phyloP scores from a whole-genome alignment of 2,329 filamentous ascomycete species.

The Zasmidium angulare region DNA sequence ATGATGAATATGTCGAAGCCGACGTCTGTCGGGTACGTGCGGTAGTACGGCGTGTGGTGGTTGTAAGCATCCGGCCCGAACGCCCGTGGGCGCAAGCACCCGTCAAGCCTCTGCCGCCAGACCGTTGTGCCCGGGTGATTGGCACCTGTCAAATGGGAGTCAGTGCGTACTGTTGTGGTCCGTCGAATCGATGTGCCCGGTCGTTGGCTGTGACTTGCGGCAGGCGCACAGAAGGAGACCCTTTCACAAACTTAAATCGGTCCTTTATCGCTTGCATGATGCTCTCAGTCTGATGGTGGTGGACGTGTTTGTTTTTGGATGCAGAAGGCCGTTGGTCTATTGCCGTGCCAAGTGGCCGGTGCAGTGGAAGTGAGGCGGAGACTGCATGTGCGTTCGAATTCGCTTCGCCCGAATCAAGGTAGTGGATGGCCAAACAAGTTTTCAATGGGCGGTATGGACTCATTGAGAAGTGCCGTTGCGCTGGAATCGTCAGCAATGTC shows the following conservation, averaged over 20 bases:
- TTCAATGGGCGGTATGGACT: neutral
- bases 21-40: too few species aligned
- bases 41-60: too few species aligned
- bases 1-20: too few species aligned
- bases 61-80: neutral
- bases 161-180: neutral
- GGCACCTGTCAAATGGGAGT: neutral
- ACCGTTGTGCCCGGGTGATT: neutral
- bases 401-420: neutral
- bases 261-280: neutral
- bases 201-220: neutral
- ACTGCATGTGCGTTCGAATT: neutral
- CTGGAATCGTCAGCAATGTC: too few species aligned
- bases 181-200: neutral
- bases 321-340: neutral
- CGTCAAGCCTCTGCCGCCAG: neutral
- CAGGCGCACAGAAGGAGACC: too few species aligned
- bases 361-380: too few species aligned
- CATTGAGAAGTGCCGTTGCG: neutral
- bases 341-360: too few species aligned
- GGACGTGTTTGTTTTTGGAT: too few species aligned
- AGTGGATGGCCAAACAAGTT: neutral
- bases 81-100: neutral
- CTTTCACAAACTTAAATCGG: too few species aligned
- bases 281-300: neutral